These are phyloP conservation scores for Pythium brassicae DNA, from an alignment of 352 stramenopile species.

Conservation along the genomic window DNA sequence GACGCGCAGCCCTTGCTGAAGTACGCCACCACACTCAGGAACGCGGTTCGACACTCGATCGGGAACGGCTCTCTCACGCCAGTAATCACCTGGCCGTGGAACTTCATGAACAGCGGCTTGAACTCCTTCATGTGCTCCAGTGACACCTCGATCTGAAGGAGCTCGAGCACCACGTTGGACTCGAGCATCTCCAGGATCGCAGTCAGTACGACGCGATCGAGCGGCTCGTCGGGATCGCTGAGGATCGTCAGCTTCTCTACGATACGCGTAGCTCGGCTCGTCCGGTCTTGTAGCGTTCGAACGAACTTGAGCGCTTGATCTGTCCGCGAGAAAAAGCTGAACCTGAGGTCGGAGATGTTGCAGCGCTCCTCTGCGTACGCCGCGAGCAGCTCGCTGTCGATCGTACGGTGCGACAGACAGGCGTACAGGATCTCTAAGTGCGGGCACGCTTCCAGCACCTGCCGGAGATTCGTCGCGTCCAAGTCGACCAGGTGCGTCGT, in stretches of 20 bases:
- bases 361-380: neutral
- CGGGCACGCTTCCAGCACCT: neutral
- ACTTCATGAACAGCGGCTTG: conserved; percentile 3
- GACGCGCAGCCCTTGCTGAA: neutral
- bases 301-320: neutral
- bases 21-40: neutral
- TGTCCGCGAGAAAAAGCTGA: neutral
- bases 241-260: neutral
- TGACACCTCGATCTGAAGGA: neutral
- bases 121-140: neutral
- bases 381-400: neutral
- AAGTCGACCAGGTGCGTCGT: neutral
- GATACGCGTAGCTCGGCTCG: neutral
- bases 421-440: neutral
- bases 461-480: neutral
- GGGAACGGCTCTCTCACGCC: neutral
- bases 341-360: neutral
- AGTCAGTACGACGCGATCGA: neutral
- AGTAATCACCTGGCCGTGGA: neutral
- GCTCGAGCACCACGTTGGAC: neutral
- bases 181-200: neutral
- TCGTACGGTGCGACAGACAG: neutral
- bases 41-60: neutral
- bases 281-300: neutral
- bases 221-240: neutral